Evolutionary conservation across 1,284 basidiomycete species (phyloP), one percentile per base, ranked within the genome.

Genomic region (Porodaedalea pini): DNA sequence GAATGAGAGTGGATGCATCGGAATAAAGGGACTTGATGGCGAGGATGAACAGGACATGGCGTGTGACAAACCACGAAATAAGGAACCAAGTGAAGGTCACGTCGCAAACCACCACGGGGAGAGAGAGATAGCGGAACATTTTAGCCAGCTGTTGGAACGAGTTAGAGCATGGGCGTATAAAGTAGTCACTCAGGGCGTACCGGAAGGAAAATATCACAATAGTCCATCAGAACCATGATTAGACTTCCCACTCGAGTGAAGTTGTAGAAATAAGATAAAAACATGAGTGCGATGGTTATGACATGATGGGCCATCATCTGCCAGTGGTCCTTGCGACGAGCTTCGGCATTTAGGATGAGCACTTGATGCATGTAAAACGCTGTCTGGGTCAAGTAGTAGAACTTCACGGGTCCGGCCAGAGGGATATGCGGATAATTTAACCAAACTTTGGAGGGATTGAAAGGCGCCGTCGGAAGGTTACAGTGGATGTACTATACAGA

Each of bases 221-320:
- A 86, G 68, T 99, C 96, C 93, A 98, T 96, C 36, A 98, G 75
- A 54, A 92, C 79, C 79, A 97, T 87, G 58, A 97, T 85, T 45
- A 93, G 76, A 63, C 87, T 91, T 17, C 96, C 96, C 49, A 96
- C 81, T 36, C 92, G 87, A 7, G 92, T 95, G 68, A 87, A 89
- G 73, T 95, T 90, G 70, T 80, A 85, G 55, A 79, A 78, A 73
- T 97, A 99, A 68, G 90, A 94, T 29, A 77, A 69, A 32, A 78
- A 70, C 73, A 98, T 85, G 62, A 99, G 82, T 39, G 79, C 70
- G 58, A 95, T 82, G 17, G 94, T 96, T 66, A 98, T 88, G 66
- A 97, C 70, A 72, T 99, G 96, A 75, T 99, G 96, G 29, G 85
- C 77, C 78, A 98, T 90, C 96, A 98, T 99, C 73, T 98, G 94